Base-by-base conservation (phyloP, 306 rosid species). In the Lathyrus oleraceus region DNA sequence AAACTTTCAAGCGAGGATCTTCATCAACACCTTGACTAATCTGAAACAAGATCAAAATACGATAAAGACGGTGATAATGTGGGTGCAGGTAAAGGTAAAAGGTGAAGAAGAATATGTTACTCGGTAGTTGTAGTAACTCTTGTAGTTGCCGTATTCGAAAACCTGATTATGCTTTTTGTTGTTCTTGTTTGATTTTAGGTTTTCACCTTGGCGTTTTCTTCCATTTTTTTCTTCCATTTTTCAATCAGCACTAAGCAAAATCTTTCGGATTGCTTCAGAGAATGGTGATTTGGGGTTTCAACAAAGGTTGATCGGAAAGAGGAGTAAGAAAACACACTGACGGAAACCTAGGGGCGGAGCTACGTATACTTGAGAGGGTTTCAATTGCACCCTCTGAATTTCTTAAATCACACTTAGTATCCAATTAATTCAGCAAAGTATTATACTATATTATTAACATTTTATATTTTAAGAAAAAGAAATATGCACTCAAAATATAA, bases 121-220 rank as follows among this genome's bases (percentile, higher is more conserved):
- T 10, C 96, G 89, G 72, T 94, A 94, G 84, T 94, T 96, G 72
- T 94, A 94, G 87, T 94, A 94, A 83, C 60, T 72, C 76, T 54
- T 82, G 85, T 94, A 94, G 79, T 94, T 94, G 59, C 98, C 97
- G 72, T 65, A 91, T 7, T 90, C 95, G 71, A 73, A 79, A 52
- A 73, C 71, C 61, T 73, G 79, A n/a, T 79, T 67, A 17, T 71
- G 79, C 21, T 73, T 79, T 54, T 67, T 79, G n/a, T n/a, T 67
- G 53, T 73, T 73, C 8, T 67, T 65, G 17, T 72, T 61, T 19
- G 11, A 1, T 4, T 38, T 59, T 44, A 32, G 45, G 52, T 10
- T 72, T 79, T 77, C 79, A 19, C 4, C 83, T 39, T 30, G 35
- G 20, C 5, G 12, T 64, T 81, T 67, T 78, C 21, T 38, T 76